These are phyloP conservation scores for Alternaria gaisen DNA, from an alignment of 2,329 filamentous ascomycete genomes.

Conservation along the genomic window DNA sequence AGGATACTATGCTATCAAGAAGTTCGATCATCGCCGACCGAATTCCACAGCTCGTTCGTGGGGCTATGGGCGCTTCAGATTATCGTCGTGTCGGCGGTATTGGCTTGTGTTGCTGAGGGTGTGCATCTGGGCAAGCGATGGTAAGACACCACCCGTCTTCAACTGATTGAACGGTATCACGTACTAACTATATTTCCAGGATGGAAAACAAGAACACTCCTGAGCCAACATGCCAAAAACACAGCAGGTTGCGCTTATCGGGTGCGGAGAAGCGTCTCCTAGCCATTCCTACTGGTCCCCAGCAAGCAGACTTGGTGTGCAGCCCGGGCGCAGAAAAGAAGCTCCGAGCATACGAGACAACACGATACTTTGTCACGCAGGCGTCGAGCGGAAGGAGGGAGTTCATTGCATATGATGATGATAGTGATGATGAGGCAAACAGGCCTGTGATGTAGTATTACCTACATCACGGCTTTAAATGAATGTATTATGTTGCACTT, in stretches of 20 bases:
- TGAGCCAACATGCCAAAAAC: background rate
- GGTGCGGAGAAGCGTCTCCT: slow-evolving; percentile 35
- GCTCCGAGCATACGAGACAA: slow-evolving; percentile 29
- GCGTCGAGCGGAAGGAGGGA: slow-evolving; percentile 27
- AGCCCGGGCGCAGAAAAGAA: slow-evolving; percentile 43
- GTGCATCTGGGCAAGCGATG: slow-evolving; percentile 31
- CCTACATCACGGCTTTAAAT: slow-evolving; percentile 15
- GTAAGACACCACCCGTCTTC: slow-evolving; percentile 17
- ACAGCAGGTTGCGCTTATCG: slow-evolving; percentile 24
- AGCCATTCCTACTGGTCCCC: slow-evolving; percentile 18
- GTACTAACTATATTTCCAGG: slow-evolving; percentile 6
- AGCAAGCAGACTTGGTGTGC: slow-evolving; percentile 9
- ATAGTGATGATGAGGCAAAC: slow-evolving; percentile 45
- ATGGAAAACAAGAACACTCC: slow-evolving; percentile 1
- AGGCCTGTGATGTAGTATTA: slow-evolving; percentile 44
- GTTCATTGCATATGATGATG: slow-evolving; percentile 40
- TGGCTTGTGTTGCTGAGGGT: slow-evolving; percentile 41
- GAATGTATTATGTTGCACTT: slow-evolving; percentile 7
- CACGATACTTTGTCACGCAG: slow-evolving; percentile 28
- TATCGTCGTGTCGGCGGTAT: slow-evolving; percentile 35
- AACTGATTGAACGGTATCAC: background rate
- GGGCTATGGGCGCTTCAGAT: slow-evolving; percentile 39
- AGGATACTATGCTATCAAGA: slow-evolving; percentile 31
- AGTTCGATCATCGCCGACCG: slow-evolving; percentile 5
- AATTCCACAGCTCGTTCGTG: slow-evolving; percentile 35